Base-by-base conservation (phyloP, 352 stramenopile species). In the Globisporangium splendens region DNA sequence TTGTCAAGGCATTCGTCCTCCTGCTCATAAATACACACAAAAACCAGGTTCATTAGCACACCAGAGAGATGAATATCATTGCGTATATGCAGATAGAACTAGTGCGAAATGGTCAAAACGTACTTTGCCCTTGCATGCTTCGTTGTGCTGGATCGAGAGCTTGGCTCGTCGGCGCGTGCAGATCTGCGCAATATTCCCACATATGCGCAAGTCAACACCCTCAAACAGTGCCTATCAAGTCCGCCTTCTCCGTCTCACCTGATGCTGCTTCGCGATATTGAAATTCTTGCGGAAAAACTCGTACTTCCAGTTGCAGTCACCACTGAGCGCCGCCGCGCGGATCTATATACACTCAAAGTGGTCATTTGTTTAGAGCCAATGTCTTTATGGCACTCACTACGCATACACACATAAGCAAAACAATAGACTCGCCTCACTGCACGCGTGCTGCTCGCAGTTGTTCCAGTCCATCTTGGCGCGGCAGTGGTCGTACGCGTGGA, bases 401-500 rank as follows among this genome's bases (percentile, higher is more conserved):
- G 51, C 49, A 41, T 50, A 33, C 41, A 56, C 20, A 56, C 15
- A 28, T 6, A 15, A 47, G 15, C 24, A 5, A 17, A 33, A 21
- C 11, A 56, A 20, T 8, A 39, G 5, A 42, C 46, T 20, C 42
- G 96, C 86, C 72, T 98, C 93, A 50, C 86, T 97, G 70, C 93
- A 98, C 18, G 92, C 91, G 63, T 96, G 80, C 61, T 97, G 89
- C 62, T 96, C 84, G 72, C 88, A 97, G 72, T 96, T 96, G 61
- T 80, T 84, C 86, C 88, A 97, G 71, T 98, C 83, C 50, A 97
- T 81, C 63, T 97, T 95, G 61, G 88, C 85, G 54, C 92, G 87
- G 72, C 91, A 98, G 70, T 97, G 85, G 66, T 98, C 93, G 61
- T 90, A 98, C 8, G 93, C 93, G 67, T 98, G 93, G 59, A 98